Percentiles rank a stretch among this genome's conserved stretches.
These are phyloP conservation scores for Candida railenensis DNA, from an alignment of 805 yeast species.

Conservation along the genomic window DNA sequence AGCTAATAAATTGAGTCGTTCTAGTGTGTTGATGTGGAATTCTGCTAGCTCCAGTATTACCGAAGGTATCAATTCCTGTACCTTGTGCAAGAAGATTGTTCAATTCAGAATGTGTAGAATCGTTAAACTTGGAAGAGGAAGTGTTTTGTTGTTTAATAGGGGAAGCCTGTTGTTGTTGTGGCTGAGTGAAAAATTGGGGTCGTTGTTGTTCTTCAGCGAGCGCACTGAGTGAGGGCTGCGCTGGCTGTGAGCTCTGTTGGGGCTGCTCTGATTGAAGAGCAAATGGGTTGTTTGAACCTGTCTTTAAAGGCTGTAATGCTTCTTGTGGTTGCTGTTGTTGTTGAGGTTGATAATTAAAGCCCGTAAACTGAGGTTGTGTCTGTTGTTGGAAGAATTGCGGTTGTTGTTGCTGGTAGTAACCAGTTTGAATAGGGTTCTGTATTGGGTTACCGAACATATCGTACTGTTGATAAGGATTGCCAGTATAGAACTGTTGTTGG, in stretches of 20 bases:
- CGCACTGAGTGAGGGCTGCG: constrained; percentile 25
- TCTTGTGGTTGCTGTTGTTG: constrained; percentile 30
- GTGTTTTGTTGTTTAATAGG: constrained; percentile 37
- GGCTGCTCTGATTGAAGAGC: constrained; percentile 39
- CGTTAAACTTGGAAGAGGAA: constrained; percentile 33
- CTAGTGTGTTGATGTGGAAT: constrained; percentile 92
- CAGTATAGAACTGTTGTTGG: constrained; percentile 19
- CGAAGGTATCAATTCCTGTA: constrained; percentile 91
- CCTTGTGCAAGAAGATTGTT: constrained; percentile 80
- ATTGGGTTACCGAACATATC: constrained; percentile 72
- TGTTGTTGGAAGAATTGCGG: constrained; percentile 39
- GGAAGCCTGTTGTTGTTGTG: constrained; percentile 24
- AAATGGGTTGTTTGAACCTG: constrained; percentile 81
- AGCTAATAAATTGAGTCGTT: constrained; percentile 76
- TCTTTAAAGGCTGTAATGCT: constrained; percentile 52
- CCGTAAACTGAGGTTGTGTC: constrained; percentile 33
- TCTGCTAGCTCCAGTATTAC: constrained; percentile 79
- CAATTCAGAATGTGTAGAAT: constrained; percentile 58
- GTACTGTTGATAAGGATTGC: constrained; percentile 33
- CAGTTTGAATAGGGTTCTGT: constrained; percentile 53
- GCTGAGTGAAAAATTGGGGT: constrained; percentile 27
- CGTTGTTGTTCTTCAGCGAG: constrained; percentile 25
- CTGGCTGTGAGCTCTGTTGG: constrained; percentile 13
- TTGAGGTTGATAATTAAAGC: constrained; percentile 28
- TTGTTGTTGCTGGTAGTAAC: constrained; percentile 43